These are phyloP conservation scores for Trametes versicolor DNA, from an alignment of 1,284 basidiomycete genomes.

Conservation along the genomic window DNA sequence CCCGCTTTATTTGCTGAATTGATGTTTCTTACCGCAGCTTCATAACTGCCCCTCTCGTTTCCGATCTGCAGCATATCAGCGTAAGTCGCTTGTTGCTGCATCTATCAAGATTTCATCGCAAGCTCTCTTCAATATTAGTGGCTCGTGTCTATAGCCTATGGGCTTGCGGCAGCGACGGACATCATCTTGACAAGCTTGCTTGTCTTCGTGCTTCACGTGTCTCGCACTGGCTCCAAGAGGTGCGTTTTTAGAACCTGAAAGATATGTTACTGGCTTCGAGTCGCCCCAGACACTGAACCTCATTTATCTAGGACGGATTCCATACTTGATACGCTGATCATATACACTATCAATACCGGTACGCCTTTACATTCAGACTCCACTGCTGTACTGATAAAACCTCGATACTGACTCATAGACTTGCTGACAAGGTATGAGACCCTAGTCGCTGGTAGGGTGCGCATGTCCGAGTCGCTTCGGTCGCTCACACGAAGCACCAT, in stretches of 20 bases:
- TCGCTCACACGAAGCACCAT: background rate
- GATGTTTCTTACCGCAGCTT: background rate
- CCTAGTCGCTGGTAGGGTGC: too few relatives aligned
- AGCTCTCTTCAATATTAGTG: slow-evolving; percentile 5
- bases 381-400: background rate
- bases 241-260: background rate
- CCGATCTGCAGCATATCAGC: background rate
- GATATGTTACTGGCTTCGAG: background rate
- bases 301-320: slow-evolving; percentile 11
- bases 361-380: background rate
- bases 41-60: background rate
- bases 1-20: too few relatives aligned
- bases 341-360: slow-evolving; percentile 25
- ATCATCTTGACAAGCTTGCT: slow-evolving; percentile 14
- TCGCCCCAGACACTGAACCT: too few relatives aligned
- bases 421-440: background rate
- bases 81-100: background rate
- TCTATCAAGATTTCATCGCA: too few relatives aligned
- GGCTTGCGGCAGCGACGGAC: slow-evolving; percentile 7
- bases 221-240: slow-evolving; percentile 15
- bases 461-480: background rate
- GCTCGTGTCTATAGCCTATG: slow-evolving; percentile 11
- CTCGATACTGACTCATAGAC: background rate
- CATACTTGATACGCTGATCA: slow-evolving; percentile 10
- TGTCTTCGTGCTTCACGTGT: slow-evolving; percentile 4